These are phyloP conservation scores for Neurospora terricola DNA, from an alignment of 495 filamentous ascomycete species.

Conservation along the genomic window DNA sequence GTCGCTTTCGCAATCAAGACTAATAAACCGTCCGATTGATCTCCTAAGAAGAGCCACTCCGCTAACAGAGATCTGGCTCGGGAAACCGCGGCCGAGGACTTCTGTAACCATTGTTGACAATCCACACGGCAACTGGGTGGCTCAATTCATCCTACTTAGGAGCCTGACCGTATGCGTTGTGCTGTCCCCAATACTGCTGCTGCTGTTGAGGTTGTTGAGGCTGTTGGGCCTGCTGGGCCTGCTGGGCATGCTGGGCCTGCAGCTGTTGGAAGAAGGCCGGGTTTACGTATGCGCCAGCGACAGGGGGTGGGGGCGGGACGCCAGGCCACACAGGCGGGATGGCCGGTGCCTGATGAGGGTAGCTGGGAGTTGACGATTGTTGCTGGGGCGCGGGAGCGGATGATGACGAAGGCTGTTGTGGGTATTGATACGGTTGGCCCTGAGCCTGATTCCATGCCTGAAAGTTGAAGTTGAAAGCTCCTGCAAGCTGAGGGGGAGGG, in stretches of 20 bases:
- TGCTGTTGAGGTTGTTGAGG: slow-evolving; percentile 25
- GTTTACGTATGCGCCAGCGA: slow-evolving; percentile 52
- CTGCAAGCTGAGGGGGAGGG: slow-evolving; percentile 2
- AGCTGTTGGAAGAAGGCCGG: slow-evolving; percentile 48
- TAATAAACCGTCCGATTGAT: neutral
- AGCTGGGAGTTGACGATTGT: slow-evolving; percentile 2
- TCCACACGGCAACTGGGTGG: neutral
- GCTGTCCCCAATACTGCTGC: slow-evolving; percentile 2
- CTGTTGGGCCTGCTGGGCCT: neutral
- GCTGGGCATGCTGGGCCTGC: slow-evolving; percentile 11
- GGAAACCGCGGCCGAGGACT: neutral
- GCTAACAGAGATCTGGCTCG: neutral
- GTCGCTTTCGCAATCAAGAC: neutral
- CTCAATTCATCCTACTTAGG: neutral
- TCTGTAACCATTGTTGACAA: neutral
- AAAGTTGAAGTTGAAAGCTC: slow-evolving; percentile 10
- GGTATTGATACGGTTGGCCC: slow-evolving; percentile 9
- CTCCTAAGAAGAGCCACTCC: neutral
- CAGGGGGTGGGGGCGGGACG: slow-evolving; percentile 14
- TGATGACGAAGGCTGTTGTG: slow-evolving; percentile 3
- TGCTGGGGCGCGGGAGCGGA: neutral
- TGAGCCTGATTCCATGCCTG: slow-evolving; percentile 11
- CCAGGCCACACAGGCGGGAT: slow-evolving; percentile 3
- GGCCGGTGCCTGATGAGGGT: neutral
- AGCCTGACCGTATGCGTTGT: slow-evolving; percentile 2